Conservation (phyloP, 805 yeast species). For the Nakazawaea ishiwadae region DNA sequence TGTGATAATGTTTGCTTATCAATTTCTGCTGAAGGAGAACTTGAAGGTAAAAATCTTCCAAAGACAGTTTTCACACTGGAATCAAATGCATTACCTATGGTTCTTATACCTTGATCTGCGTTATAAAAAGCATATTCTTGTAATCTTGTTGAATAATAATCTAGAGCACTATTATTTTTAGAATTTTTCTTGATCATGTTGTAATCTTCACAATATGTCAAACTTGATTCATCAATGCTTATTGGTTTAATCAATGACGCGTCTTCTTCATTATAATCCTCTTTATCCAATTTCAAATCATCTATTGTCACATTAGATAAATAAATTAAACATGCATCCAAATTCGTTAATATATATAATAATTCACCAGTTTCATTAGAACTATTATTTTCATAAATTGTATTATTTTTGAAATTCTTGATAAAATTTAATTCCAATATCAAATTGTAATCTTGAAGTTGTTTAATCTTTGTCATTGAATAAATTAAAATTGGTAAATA, state of each 20-base stretch:
- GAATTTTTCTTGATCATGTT: not conserved
- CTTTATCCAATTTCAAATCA: constrained; percentile 23
- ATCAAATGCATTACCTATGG: constrained; percentile 30
- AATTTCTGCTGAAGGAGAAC: constrained; percentile 16
- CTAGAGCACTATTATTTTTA: not conserved
- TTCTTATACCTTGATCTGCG: constrained; percentile 31
- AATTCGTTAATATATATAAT: constrained; percentile 29
- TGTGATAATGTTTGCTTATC: constrained; percentile 21
- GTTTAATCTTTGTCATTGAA: constrained; percentile 25
- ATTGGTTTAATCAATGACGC: constrained; percentile 26
- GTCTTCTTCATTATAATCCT: constrained; percentile 33
- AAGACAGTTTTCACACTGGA: constrained; percentile 27
- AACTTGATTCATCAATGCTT: constrained; percentile 6
- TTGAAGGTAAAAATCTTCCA: constrained; percentile 23
- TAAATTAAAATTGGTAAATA: constrained; percentile 30
- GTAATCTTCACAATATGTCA: constrained; percentile 13
- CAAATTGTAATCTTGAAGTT: constrained; percentile 22
- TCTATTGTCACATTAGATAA: constrained; percentile 26
- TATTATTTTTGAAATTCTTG: constrained; percentile 27
- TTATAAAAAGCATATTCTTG: constrained; percentile 20
- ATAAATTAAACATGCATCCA: constrained; percentile 31
- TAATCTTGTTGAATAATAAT: constrained; percentile 8
- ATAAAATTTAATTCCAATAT: constrained; percentile 27
- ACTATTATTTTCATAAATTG: constrained; percentile 18
- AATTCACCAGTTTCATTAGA: constrained; percentile 28